Evolutionary conservation across 257 asterid genomes (phyloP), one percentile per base, ranked within the genome.

Genomic region (Solanum bukasovii): DNA sequence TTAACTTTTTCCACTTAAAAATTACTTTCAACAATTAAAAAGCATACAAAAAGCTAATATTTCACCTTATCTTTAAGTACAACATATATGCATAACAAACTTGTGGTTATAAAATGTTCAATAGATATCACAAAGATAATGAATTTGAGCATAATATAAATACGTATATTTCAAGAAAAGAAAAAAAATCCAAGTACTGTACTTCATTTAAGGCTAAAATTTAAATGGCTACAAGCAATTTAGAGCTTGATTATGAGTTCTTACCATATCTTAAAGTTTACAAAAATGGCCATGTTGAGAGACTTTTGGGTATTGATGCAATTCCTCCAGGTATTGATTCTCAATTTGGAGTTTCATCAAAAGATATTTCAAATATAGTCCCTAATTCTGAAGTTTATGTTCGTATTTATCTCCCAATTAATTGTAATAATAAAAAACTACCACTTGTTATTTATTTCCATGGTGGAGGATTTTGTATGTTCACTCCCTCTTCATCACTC

Each of bases 371-470:
- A 13, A 20, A 3, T 1, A 90, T 94, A 44, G 34, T 90, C 21
- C 90, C 88, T 9, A 89, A 87, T 74, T 72, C 35, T 77, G 21
- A 59, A 38, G 87, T 92, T 1, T 89, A 93, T 1, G 91, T 89
- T 8, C 52, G 93, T 6, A 87, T 93, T 7, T 94, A 49, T 87
- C 21, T 89, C 14, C 95, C 94, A 10, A 46, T 9, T 68, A 86
- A 59, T 46, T 82, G 75, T 1, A n/a, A 18, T 4, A 27, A 27
- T 11, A 23, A 61, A 13, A 92, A 90, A 87, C 33, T 90, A 6
- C 93, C 94, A 56, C 90, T 93, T 5, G n/a, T 92, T 20, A 49
- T 93, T 75, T 92, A 89, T 84, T 89, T 88, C 21, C 96, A 93
- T 35, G 96, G 96, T 35, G 92, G 96, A 5, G 91, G 84, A 5